These are phyloP conservation scores for Paracamarosporium sp. DNA, from an alignment of 2,329 filamentous ascomycete species.

Conservation along the genomic window DNA sequence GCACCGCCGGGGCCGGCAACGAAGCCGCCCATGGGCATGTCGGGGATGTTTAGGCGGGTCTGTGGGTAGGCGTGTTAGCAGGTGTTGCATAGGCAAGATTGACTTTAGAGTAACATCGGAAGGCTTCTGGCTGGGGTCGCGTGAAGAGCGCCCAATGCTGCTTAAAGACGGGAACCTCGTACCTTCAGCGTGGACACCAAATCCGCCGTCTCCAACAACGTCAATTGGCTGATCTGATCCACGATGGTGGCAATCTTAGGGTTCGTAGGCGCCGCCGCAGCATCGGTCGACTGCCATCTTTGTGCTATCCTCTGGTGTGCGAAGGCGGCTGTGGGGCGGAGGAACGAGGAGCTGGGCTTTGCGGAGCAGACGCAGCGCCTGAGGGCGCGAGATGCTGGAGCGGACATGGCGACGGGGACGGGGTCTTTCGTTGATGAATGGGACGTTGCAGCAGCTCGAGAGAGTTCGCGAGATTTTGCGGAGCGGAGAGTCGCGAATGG, in stretches of 20 bases:
- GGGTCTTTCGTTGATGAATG: slow-evolving; percentile 17
- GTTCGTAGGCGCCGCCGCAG: slow-evolving; percentile 68
- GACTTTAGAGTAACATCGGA: neutral
- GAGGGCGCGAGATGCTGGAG: slow-evolving; percentile 51
- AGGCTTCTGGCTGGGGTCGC: neutral
- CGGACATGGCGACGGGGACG: slow-evolving; percentile 47
- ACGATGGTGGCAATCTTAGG: slow-evolving; percentile 96
- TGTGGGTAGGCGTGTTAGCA: slow-evolving; percentile 48
- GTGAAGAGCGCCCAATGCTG: neutral
- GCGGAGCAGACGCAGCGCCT: slow-evolving; percentile 52
- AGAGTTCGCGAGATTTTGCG: slow-evolving; percentile 32
- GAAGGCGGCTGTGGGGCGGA: slow-evolving; percentile 40
- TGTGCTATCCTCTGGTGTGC: slow-evolving; percentile 57
- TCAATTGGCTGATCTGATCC: slow-evolving; percentile 98
- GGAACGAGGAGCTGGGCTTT: slow-evolving; percentile 24
- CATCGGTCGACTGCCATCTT: slow-evolving; percentile 89
- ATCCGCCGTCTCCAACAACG: slow-evolving; percentile 94
- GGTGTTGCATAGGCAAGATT: neutral
- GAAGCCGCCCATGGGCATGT: slow-evolving; percentile 93
- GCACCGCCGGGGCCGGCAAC: slow-evolving; percentile 69
- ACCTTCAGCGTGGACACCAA: slow-evolving; percentile 96
- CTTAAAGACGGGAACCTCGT: slow-evolving; percentile 22
- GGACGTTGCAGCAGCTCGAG: slow-evolving; percentile 21
- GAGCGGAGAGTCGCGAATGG: slow-evolving; percentile 25
- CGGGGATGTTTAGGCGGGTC: slow-evolving; percentile 96